Conservation (phyloP, 306 rosid genomes). For the Glycine latifolia region DNA sequence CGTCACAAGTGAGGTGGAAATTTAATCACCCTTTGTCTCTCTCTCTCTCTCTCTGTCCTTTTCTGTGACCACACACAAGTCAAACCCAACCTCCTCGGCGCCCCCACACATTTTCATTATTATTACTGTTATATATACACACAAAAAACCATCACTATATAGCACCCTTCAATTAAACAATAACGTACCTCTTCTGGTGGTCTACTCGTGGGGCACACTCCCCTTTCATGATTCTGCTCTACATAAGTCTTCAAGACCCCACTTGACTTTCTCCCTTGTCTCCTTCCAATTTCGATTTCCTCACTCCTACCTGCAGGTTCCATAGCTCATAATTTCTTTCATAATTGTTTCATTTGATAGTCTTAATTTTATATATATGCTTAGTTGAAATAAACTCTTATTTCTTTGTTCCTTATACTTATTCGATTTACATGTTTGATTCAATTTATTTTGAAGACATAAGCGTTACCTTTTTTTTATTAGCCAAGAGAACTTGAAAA, state of each 20-base stretch:
- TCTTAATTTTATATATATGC: background rate
- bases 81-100: slow-evolving; percentile 26
- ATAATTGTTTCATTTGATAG: background rate
- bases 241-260: slow-evolving; percentile 42
- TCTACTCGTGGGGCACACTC: slow-evolving; percentile 47
- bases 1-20: slow-evolving; percentile 56
- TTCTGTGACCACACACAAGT: slow-evolving; percentile 47
- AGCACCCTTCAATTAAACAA: slow-evolving; percentile 17
- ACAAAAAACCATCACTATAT: background rate
- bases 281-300: slow-evolving; percentile 10
- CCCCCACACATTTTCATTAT: slow-evolving; percentile 40
- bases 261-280: slow-evolving; percentile 48
- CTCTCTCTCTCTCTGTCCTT: slow-evolving; percentile 35
- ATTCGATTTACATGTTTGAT: background rate
- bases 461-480: background rate
- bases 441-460: background rate
- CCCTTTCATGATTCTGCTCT: slow-evolving; percentile 43
- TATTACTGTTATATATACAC: background rate
- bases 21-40: slow-evolving; percentile 41
- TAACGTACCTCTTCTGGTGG: slow-evolving; percentile 44
- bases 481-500: background rate
- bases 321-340: background rate
- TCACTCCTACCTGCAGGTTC: background rate
- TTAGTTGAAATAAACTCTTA: background rate
- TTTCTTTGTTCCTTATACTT: background rate